Evolutionary conservation across 2,329 filamentous ascomycete genomes (phyloP).

Genomic region (Hypoxylon sp.): DNA sequence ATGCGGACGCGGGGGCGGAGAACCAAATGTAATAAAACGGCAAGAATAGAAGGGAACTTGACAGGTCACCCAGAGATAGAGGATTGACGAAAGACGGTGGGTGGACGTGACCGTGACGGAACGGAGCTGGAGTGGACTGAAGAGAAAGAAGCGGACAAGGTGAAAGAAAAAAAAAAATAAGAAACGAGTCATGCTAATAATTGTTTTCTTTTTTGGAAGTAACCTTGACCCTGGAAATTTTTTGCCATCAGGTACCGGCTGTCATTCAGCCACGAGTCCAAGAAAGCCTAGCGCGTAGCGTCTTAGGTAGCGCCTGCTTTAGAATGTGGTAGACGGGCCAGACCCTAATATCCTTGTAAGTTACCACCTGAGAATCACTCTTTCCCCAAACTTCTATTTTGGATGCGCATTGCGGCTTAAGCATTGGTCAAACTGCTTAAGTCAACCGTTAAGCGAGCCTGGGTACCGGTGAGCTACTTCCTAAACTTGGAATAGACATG

Average conservation of each 20-base stretch:
- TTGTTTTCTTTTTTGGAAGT: constrained; percentile 21
- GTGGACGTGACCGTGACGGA: constrained; percentile 53
- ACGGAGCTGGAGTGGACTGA: constrained; percentile 52
- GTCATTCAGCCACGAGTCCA: constrained; percentile 22
- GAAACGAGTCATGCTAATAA: constrained; percentile 36
- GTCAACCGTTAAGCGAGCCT: constrained; percentile 2
- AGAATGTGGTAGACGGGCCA: constrained; percentile 10
- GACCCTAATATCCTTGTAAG: constrained; percentile 24
- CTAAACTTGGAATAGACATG: constrained; percentile 13
- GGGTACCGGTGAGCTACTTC: not conserved
- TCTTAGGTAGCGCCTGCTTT: constrained; percentile 1
- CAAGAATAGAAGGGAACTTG: constrained; percentile 51
- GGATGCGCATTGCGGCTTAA: constrained; percentile 10
- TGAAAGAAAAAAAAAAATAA: constrained; percentile 33
- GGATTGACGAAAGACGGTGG: constrained; percentile 52
- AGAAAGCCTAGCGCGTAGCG: constrained; percentile 4
- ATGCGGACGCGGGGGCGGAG: constrained; percentile 34
- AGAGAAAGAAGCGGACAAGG: constrained; percentile 45
- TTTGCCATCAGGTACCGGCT: constrained; percentile 28
- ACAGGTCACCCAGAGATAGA: constrained; percentile 52
- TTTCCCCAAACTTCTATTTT: constrained; percentile 38
- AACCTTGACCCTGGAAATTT: constrained; percentile 25
- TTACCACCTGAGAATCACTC: constrained; percentile 2
- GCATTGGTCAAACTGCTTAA: constrained; percentile 4
- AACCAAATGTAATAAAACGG: constrained; percentile 43